phyloP scores from a whole-genome alignment of 345 rosid species.

The Populus nigra region DNA sequence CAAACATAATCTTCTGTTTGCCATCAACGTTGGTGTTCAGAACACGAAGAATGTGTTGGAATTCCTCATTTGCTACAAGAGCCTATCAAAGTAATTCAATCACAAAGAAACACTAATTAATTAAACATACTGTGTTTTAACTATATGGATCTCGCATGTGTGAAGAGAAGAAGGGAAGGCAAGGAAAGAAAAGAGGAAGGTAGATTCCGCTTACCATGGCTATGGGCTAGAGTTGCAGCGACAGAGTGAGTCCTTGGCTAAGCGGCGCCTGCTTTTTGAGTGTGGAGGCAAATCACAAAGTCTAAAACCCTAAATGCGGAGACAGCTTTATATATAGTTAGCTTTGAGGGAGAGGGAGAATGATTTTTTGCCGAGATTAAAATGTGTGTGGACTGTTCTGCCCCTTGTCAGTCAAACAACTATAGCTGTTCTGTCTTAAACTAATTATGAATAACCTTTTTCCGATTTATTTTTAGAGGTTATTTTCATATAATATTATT shows the following conservation, averaged over 20 bases:
- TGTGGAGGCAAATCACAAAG: not conserved
- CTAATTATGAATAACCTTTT: no score
- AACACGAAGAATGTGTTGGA: slow-evolving; percentile 40
- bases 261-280: slow-evolving; percentile 8
- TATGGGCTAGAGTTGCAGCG: slow-evolving; percentile 10
- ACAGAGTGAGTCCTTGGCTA: not conserved
- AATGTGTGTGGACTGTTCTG: not conserved
- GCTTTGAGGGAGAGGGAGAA: not conserved
- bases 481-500: no score
- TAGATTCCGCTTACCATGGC: slow-evolving; percentile 16
- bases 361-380: not conserved
- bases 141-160: not conserved
- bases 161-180: not conserved
- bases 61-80: slow-evolving; percentile 32
- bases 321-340: not conserved
- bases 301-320: slow-evolving; percentile 15
- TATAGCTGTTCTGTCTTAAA: not conserved
- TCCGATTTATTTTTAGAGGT: no score
- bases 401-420: not conserved
- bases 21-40: slow-evolving; percentile 35
- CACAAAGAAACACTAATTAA: not conserved
- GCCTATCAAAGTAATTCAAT: slow-evolving; percentile 9
- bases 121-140: not conserved
- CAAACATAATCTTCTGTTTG: slow-evolving; percentile 38
- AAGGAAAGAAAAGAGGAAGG: not conserved